Base-by-base conservation (phyloP, 1,284 basidiomycete genomes). In the Earliella scabrosa region DNA sequence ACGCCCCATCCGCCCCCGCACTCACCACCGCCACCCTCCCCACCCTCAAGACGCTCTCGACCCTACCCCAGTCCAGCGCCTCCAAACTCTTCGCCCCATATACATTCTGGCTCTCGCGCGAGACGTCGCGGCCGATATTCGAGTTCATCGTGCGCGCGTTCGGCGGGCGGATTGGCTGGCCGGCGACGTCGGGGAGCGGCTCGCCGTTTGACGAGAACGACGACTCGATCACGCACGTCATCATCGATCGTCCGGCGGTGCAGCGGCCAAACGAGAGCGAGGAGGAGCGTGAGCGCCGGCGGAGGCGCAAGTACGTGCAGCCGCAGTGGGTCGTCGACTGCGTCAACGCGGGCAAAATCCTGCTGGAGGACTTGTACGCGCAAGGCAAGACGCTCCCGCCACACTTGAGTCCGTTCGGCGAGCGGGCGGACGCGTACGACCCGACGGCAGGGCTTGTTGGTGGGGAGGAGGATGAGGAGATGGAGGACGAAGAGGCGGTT, bases 261-360 rank as follows among this genome's bases (percentile, higher is more conserved):
- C 81, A 78, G 68, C 79, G 66, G 61, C 63, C 69, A 26, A 73
- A 79, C 46, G 85, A 86, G 68, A 80, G 82, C 3, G 71, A 80
- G 45, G 83, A 83, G 54, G 83, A 90, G 65, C 79, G 83, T 61
- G 83, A 88, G 66, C 80, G 82, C 45, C 80, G 86, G 27, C 73
- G 81, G 49, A 85, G 87, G 70, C 83, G 96, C 65, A 93, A 93
- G 66, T 94, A 92, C 74, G 83, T 99, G 9, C 97, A 99, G 74
- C 97, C 97, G 16, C 97, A 99, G 74, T 99, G 97, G 97, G 85
- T 98, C 26, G 92, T 96, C 32, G 97, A 99, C 74, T 97, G 92
- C 70, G 88, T 97, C 68, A 99, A 99, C 73, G 84, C 88, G 21
- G 86, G 88, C 18, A 93, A 84, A 71, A 82, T 98, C 53, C 80